Percentiles rank a stretch among this genome's conserved stretches.
phyloP scores from a whole-genome alignment of 805 yeast genomes.

The Wickerhamomyces xylosicus region DNA sequence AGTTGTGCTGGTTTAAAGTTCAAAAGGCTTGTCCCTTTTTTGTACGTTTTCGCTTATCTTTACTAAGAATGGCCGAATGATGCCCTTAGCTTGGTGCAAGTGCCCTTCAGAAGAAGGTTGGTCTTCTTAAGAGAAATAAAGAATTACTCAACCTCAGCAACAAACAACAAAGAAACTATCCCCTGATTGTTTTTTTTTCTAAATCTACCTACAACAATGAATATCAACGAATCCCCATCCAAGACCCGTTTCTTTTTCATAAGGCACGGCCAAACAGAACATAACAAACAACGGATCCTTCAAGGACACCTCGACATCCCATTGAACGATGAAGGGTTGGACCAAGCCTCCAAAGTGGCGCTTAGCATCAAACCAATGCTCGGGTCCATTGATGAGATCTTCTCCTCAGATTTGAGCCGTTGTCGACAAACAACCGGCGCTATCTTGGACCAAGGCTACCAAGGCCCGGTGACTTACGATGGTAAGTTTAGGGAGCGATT shows the following conservation, averaged over 20 bases:
- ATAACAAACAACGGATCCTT: constrained; percentile 54
- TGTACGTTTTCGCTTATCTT: no score
- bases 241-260: constrained; percentile 46
- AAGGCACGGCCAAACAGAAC: constrained; percentile 80
- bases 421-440: constrained; percentile 47
- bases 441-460: constrained; percentile 11
- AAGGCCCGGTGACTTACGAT: constrained; percentile 24
- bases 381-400: constrained; percentile 23
- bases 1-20: no score
- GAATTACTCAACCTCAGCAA: no score
- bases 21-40: no score
- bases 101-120: no score
- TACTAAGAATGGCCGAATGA: no score
- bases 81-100: no score
- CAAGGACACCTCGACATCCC: constrained; percentile 73
- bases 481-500: constrained; percentile 53
- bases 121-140: no score
- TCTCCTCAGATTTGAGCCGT: constrained; percentile 35
- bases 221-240: no score
- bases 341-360: constrained; percentile 54
- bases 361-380: constrained; percentile 19
- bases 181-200: no score
- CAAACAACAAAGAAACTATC: no score
- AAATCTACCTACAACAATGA: no score
- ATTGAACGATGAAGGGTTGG: constrained; percentile 48